Conservation (phyloP, 331 rosid species). For the Telfairia occidentalis region DNA sequence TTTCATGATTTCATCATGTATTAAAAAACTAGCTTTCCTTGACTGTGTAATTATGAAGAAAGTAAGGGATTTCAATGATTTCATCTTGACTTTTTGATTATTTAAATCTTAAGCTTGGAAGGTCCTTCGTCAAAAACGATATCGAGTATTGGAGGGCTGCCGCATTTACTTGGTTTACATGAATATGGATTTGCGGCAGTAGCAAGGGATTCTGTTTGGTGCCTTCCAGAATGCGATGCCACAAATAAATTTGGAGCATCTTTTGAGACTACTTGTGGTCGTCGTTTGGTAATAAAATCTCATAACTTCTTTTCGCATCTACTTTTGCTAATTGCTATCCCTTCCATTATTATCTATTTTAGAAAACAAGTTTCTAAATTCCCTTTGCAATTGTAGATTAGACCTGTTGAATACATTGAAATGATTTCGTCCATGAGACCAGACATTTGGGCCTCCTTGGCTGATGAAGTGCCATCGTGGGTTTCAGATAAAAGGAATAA, state of each 20-base stretch:
- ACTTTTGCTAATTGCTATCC: neutral
- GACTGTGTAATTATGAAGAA: neutral
- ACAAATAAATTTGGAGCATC: constrained; percentile 57
- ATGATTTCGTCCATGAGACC: constrained; percentile 67
- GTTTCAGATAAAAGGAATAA: constrained; percentile 68
- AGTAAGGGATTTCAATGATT: neutral
- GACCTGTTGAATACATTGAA: constrained; percentile 65
- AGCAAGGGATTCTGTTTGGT: constrained; percentile 55
- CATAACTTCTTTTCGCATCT: neutral
- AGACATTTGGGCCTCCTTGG: constrained; percentile 76
- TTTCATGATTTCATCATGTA: neutral
- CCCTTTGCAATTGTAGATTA: constrained; percentile 40
- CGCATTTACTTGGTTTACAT: constrained; percentile 45
- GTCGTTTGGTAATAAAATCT: constrained; percentile 45
- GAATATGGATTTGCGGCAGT: constrained; percentile 56
- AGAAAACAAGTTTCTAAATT: neutral
- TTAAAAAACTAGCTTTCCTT: neutral
- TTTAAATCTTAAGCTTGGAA: constrained; percentile 45
- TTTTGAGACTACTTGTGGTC: constrained; percentile 89
- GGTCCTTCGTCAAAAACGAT: constrained; percentile 55
- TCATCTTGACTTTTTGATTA: neutral
- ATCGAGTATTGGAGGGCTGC: constrained; percentile 72
- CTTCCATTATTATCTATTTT: constrained; percentile 1
- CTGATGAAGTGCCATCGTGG: constrained; percentile 93
- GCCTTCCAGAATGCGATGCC: constrained; percentile 56